Evolutionary conservation across 2,329 filamentous ascomycete species (phyloP).

Genomic region (Dryadomyces quercivorus): DNA sequence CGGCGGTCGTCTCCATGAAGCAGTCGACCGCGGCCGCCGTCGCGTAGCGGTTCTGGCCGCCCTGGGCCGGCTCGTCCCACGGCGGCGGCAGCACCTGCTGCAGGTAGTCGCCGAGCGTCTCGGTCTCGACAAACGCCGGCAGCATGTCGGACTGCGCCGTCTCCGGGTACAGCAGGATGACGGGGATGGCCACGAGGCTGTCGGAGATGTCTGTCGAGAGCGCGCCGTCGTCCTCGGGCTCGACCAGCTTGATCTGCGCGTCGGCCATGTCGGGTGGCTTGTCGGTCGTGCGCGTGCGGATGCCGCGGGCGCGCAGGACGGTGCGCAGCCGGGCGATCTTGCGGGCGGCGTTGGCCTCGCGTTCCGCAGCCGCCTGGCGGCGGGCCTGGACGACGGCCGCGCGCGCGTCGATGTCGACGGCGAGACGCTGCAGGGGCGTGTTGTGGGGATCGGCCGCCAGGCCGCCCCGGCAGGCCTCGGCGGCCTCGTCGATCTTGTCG

Average conservation of each 20-base stretch:
- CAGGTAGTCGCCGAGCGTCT: conserved; percentile 65
- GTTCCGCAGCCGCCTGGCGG: conserved; percentile 40
- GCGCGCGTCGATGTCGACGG: conserved; percentile 36
- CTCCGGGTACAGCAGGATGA: conserved; percentile 74
- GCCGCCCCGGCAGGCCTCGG: conserved; percentile 65
- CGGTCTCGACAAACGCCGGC: conserved; percentile 71
- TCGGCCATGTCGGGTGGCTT: conserved; percentile 82
- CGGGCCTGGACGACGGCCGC: conserved; percentile 42
- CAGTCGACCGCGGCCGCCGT: conserved; percentile 58
- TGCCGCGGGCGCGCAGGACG: conserved; percentile 57
- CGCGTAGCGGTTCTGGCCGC: conserved; percentile 55
- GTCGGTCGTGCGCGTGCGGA: conserved; percentile 53
- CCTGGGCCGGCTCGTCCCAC: conserved; percentile 56
- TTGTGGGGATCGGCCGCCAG: conserved; percentile 61
- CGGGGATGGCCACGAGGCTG: conserved; percentile 63
- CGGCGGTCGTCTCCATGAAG: conserved; percentile 72
- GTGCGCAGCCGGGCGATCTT: conserved; percentile 50
- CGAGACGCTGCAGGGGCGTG: conserved; percentile 49
- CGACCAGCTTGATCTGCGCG: conserved; percentile 55
- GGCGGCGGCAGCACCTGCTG: conserved; percentile 76
- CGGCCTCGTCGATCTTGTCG: conserved; percentile 66
- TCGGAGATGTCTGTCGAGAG: conserved; percentile 53
- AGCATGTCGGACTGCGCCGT: conserved; percentile 80
- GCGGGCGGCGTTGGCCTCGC: conserved; percentile 34
- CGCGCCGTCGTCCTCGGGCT: conserved; percentile 18